Base-by-base conservation (phyloP, 805 yeast species). In the Kodamaea laetipori region DNA sequence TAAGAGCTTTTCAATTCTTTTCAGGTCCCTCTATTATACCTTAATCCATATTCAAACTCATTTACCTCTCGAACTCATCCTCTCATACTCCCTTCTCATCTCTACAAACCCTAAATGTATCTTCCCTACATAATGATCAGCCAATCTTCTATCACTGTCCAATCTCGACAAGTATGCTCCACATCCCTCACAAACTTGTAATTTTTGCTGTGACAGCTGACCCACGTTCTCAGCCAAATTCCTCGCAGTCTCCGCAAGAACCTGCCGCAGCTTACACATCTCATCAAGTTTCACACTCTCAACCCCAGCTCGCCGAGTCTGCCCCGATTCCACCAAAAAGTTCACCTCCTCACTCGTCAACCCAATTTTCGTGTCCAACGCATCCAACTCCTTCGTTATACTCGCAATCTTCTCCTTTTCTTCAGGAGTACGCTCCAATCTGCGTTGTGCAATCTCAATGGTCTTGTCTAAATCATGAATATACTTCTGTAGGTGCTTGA, bases 101-200 rank as follows among this genome's bases (percentile, higher is more conserved):
- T 76, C 81, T 2, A 82, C 90, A 61, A 84, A 90, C 0, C 90
- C 92, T 50, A 86, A 59, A 66, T 90, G 97, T 46, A 87, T 79
- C 54, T 88, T 89, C 1, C 98, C 98, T 17, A 82, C 66, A 59
- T 88, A 90, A 62, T 90, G 97, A 54, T 87, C 96, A 1, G 92
- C 95, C 49, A 90, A 69, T 53, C 97, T 74, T 60, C 90, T 74
- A 60, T 90, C 97, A 46, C 85, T 87, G 61, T 90, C 98, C 44
- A 90, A 67, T 48, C 92, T 71, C 6, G 95, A 86, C 28, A 92
- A 68, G 56, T 84, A 89, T 0, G 96, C 96, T 1, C 96, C 96
- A 65, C 98, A 90, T 1, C 80, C 81, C 50, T 80, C 86, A 64
- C 98, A 90, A 1, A 88, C 95, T 61, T 90, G 97, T 36, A 90